Conservation (phyloP, 352 stramenopile genomes). For the Phytophthora cryptogea region DNA sequence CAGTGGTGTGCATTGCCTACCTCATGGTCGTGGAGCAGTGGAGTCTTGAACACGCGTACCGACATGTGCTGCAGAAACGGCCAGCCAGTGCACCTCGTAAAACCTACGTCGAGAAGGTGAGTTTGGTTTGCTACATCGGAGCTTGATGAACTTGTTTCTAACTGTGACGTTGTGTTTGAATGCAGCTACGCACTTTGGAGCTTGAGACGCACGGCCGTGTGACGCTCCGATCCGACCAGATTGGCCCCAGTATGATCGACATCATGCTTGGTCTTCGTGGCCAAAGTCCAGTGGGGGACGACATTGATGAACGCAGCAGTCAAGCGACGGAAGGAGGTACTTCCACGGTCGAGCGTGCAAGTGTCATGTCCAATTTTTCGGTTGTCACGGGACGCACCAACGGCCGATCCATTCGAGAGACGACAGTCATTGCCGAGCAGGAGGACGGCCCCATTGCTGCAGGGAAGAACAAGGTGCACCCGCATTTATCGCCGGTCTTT, state of each 20-base stretch:
- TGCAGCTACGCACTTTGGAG: conserved; percentile 57
- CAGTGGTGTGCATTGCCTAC: conserved; percentile 69
- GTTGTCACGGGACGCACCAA: conserved; percentile 48
- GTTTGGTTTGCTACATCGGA: not conserved
- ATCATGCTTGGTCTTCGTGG: conserved; percentile 70
- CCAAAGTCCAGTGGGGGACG: conserved; percentile 35
- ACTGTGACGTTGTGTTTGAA: conserved; percentile 2
- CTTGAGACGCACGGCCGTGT: conserved; percentile 61
- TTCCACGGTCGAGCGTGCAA: conserved; percentile 56
- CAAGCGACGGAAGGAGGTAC: conserved; percentile 47
- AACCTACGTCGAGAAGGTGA: conserved; percentile 68
- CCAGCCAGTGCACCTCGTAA: conserved; percentile 64
- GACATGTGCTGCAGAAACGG: conserved; percentile 61
- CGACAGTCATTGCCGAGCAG: conserved; percentile 69
- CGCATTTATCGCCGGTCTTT: conserved; percentile 21
- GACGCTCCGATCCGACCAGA: conserved; percentile 61
- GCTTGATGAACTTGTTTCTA: not conserved
- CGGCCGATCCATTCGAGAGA: conserved; percentile 60
- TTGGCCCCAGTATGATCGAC: conserved; percentile 78
- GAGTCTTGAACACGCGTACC: conserved; percentile 66
- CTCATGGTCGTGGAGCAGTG: conserved; percentile 64
- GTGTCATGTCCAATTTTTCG: conserved; percentile 68
- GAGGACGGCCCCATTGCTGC: conserved; percentile 45
- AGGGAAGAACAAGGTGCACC: conserved; percentile 18
- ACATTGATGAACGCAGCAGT: conserved; percentile 49